Base-by-base conservation (phyloP, 2,329 filamentous ascomycete genomes). In the Drechslera avenae region DNA sequence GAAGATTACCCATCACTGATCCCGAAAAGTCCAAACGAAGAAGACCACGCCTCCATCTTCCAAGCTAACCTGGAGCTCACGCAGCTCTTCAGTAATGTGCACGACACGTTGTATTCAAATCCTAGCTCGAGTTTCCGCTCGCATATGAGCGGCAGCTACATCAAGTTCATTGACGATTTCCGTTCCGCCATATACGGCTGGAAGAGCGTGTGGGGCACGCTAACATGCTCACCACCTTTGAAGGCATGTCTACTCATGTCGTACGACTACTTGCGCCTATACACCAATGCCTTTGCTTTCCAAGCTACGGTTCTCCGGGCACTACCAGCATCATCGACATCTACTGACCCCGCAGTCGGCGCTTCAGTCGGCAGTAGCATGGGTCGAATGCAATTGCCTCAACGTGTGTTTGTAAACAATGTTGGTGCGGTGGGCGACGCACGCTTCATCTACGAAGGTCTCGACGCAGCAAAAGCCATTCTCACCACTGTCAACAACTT, bases 81-180 rank as follows among this genome's bases (percentile, higher is more conserved):
- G 0, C 84, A 89, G 58, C 77, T 90, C 1, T 89, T 89, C 64
- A 86, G 85, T 16, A 90, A 89, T 59, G 86, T 89, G 0, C 87
- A 90, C 50, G 87, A 90, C 62, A 84, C 89, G 0, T 73, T 90
- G 1, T 90, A 90, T 67, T 87, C 86, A 0, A 88, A 87, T 5
- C 86, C 86, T 43, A 84, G 84, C 14, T 85, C 86, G 34, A 86
- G 85, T 48, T 86, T 86, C 66, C 84, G 89, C 50, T 82, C 86
- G 54, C 88, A 89, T 73, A 76, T 87, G 21, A 85, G 85, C 63
- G 87, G 87, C 1, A 84, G 88, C 59, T 89, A 89, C 64, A 87
- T 89, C 54, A 86, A 89, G 64, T 89, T 89, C 57, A 86, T 90
- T 55, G 87, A 90, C 60, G 87, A 90, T 63, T 89, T 89, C 58